A percentile compares a stretch with the other conserved stretches of the same genome.
Evolutionary conservation across 164 flowering plant genomes (phyloP).

Genomic region (Akebia trifoliata): DNA sequence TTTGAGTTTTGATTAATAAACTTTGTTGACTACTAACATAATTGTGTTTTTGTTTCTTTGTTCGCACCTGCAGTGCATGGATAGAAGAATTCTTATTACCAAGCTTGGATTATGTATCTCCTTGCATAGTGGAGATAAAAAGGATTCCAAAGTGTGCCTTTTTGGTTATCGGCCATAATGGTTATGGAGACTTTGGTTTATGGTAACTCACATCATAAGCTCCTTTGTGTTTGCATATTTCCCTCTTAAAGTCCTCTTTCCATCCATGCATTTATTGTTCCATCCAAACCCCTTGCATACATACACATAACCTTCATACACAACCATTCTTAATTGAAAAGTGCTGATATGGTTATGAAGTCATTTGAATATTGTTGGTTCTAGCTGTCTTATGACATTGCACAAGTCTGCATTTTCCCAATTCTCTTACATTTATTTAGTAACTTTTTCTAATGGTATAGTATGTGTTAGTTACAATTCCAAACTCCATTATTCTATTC

Average conservation of each 20-base stretch:
- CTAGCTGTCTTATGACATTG: neutral
- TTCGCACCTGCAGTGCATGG: slow-evolving; percentile 38
- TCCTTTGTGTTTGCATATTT: neutral
- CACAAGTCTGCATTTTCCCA: neutral
- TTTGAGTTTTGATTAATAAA: slow-evolving; percentile 1
- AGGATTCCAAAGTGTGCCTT: slow-evolving; percentile 50
- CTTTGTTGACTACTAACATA: neutral
- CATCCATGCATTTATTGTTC: neutral
- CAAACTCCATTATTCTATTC: neutral
- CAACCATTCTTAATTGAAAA: neutral
- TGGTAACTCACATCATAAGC: slow-evolving; percentile 45
- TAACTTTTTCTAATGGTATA: neutral
- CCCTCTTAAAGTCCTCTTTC: neutral
- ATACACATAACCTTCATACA: neutral
- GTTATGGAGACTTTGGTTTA: slow-evolving; percentile 65
- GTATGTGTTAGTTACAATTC: neutral
- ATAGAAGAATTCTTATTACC: slow-evolving; percentile 47
- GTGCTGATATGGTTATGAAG: neutral
- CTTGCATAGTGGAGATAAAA: slow-evolving; percentile 59
- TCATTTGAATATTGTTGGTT: neutral
- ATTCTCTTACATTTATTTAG: neutral
- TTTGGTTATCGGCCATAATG: slow-evolving; percentile 74
- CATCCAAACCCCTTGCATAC: neutral
- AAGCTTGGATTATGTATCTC: slow-evolving; percentile 33
- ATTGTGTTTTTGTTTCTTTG: neutral